Conservation (phyloP, 352 stramenopile species). For the Pythium dissimile region DNA sequence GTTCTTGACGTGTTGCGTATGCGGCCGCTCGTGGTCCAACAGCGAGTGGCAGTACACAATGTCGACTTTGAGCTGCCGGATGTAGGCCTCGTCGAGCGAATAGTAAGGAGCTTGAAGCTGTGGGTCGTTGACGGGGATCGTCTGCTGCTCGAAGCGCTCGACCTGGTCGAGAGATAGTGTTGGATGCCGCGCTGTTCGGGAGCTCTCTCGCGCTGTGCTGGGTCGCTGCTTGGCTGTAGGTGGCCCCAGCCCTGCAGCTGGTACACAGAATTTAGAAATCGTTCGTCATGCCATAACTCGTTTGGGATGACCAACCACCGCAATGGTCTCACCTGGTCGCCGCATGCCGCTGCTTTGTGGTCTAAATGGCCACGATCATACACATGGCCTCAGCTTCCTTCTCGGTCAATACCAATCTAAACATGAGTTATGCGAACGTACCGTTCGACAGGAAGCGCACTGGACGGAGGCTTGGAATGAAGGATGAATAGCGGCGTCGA, state of each 20-base stretch:
- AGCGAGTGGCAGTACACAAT: conserved; percentile 39
- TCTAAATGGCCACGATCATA: conserved; percentile 13
- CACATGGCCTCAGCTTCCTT: neutral
- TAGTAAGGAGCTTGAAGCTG: no score
- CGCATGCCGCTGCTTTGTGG: conserved; percentile 51
- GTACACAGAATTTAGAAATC: neutral
- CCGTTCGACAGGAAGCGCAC: conserved; percentile 1
- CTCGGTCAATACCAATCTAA: neutral
- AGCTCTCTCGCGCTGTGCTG: conserved; percentile 44
- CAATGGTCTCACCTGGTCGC: conserved; percentile 21
- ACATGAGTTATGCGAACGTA: no score
- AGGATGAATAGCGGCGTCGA: neutral
- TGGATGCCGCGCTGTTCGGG: neutral
- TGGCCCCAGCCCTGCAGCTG: neutral
- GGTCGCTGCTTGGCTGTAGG: conserved; percentile 35
- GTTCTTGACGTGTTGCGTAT: conserved; percentile 50
- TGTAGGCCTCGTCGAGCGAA: conserved; percentile 37
- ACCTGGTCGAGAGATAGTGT: neutral
- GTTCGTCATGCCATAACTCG: neutral
- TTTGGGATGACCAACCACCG: neutral
- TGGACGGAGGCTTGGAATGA: neutral
- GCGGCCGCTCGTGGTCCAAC: conserved; percentile 6
- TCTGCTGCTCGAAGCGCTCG: no score
- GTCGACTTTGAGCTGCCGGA: conserved; percentile 55
- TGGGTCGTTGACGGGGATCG: no score